These are phyloP conservation scores for Coffea canephora DNA, from an alignment of 257 asterid genomes.

Conservation along the genomic window DNA sequence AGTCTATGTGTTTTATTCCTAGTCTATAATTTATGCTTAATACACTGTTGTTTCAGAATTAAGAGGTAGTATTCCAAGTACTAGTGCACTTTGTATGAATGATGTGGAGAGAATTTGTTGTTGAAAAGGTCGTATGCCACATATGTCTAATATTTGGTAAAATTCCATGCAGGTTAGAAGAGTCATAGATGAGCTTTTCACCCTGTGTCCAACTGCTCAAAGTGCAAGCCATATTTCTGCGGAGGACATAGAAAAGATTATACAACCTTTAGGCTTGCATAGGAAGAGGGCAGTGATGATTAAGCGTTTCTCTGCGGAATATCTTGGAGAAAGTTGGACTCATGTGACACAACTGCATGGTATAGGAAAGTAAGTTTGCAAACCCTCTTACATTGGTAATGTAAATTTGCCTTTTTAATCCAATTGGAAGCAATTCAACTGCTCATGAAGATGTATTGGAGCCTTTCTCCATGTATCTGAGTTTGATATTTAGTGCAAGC, in stretches of 20 bases:
- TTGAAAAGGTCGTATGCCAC: background rate
- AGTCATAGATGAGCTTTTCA: slow-evolving; percentile 49
- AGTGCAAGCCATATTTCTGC: slow-evolving; percentile 47
- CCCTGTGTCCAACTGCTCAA: slow-evolving; percentile 74
- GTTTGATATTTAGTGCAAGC: background rate
- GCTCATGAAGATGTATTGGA: background rate
- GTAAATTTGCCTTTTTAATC: background rate
- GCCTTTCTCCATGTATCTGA: background rate
- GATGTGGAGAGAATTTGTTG: no score
- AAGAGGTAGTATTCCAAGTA: background rate
- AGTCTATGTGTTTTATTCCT: no score
- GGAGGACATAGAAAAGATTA: slow-evolving; percentile 51
- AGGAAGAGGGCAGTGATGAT: slow-evolving; percentile 59
- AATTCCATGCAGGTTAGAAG: slow-evolving; percentile 35
- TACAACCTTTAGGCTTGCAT: slow-evolving; percentile 61
- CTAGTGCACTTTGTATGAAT: background rate
- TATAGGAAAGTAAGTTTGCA: slow-evolving; percentile 68
- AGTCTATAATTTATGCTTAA: no score
- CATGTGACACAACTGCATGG: slow-evolving; percentile 74
- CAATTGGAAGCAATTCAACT: background rate
- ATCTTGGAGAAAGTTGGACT: slow-evolving; percentile 61
- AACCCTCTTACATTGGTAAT: background rate
- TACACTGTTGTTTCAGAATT: background rate
- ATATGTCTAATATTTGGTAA: background rate
- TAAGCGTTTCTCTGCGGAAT: slow-evolving; percentile 51